A percentile compares a stretch with the other conserved stretches of the same genome.
phyloP scores from a whole-genome alignment of 2,329 filamentous ascomycete genomes.

The Ceratocystis cubensis region DNA sequence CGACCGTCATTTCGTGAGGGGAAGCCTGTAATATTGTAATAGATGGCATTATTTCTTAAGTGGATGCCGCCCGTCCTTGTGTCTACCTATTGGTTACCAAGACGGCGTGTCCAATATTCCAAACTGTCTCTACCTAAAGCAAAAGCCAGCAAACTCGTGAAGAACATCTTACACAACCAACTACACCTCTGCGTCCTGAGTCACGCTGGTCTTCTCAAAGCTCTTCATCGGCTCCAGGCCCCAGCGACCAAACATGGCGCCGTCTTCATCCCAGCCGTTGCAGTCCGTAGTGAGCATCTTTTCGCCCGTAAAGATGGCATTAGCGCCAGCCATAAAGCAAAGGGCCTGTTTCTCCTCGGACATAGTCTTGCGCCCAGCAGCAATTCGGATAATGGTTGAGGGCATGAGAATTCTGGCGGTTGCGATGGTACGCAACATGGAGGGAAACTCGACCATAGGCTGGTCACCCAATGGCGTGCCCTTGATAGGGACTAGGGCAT shows the following conservation, averaged over 20 bases:
- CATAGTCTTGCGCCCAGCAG: conserved; percentile 73
- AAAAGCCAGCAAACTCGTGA: too few relatives aligned
- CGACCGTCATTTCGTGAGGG: too few relatives aligned
- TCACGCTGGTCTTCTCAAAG: conserved; percentile 29
- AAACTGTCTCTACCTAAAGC: too few relatives aligned
- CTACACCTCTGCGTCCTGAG: not conserved
- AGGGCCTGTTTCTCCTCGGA: conserved; percentile 77
- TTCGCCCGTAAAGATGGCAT: conserved; percentile 90
- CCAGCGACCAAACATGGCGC: conserved; percentile 70
- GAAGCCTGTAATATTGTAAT: too few relatives aligned
- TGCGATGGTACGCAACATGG: conserved; percentile 69
- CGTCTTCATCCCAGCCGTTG: conserved; percentile 83
- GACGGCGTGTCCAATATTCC: too few relatives aligned
- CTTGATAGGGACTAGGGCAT: conserved; percentile 80
- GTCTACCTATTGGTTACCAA: too few relatives aligned
- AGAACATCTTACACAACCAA: too few relatives aligned
- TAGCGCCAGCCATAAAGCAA: conserved; percentile 83
- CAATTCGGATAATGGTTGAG: conserved; percentile 71
- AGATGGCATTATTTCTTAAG: too few relatives aligned
- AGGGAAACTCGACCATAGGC: conserved; percentile 61
- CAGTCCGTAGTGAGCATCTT: conserved; percentile 92
- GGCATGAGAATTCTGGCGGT: conserved; percentile 76
- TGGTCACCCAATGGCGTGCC: conserved; percentile 72
- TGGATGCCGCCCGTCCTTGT: too few relatives aligned
- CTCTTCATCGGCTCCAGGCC: conserved; percentile 65